A percentile compares a stretch with the other conserved stretches of the same genome.
Conservation (phyloP, 257 asterid genomes). For the Misopates orontium region DNA sequence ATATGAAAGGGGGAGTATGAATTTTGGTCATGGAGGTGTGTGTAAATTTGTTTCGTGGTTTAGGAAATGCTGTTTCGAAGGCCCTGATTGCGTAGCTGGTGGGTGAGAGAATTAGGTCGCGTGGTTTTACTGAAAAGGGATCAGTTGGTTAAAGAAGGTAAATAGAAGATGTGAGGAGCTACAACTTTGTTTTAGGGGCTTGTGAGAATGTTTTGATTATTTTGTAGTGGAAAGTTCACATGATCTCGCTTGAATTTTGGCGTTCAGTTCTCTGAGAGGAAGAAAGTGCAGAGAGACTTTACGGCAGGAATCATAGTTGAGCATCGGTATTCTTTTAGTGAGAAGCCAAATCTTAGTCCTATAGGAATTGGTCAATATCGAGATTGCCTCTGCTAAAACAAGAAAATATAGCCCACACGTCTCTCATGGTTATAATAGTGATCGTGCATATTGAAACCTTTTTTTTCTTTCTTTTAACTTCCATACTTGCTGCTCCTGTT, state of each 20-base stretch:
- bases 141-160: neutral
- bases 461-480: neutral
- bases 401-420: neutral
- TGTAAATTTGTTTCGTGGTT: constrained; percentile 6
- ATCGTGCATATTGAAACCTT: neutral
- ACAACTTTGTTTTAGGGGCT: constrained; percentile 7
- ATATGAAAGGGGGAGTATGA: no score
- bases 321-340: neutral
- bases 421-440: neutral
- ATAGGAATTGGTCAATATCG: neutral
- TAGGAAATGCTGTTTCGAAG: neutral
- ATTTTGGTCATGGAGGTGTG: constrained; percentile 2
- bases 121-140: neutral
- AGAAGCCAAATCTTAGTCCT: neutral
- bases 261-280: neutral
- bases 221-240: neutral
- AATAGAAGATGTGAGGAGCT: neutral
- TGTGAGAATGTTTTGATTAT: neutral
- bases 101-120: neutral
- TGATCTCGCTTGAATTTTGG: neutral
- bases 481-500: neutral
- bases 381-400: no score
- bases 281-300: neutral
- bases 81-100: neutral
- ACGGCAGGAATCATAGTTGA: neutral